These are phyloP conservation scores for Nitzschia sp. DNA, from an alignment of 108 stramenopile genomes.

Conservation along the genomic window DNA sequence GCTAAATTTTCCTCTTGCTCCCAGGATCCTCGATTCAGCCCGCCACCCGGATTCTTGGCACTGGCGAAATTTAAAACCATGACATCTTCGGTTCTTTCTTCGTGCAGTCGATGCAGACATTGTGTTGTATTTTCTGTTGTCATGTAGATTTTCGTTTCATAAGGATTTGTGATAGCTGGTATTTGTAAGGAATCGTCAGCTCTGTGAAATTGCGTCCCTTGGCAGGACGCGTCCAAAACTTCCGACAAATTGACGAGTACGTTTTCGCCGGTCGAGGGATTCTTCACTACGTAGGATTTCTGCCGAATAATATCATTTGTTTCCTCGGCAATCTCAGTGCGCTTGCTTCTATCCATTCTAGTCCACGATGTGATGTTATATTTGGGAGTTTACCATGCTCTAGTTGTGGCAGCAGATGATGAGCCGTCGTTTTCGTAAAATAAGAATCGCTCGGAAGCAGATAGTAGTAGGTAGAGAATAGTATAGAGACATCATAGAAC, in stretches of 20 bases:
- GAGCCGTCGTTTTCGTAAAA: no score
- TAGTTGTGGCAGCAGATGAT: no score
- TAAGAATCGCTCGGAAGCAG: no score
- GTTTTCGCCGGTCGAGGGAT: neutral
- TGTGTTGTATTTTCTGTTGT: conserved; percentile 7
- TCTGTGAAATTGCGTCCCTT: neutral
- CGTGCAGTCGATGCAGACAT: conserved; percentile 6
- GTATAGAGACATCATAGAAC: no score
- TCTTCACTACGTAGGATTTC: neutral
- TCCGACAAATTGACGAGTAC: neutral
- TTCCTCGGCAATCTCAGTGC: conserved; percentile 9
- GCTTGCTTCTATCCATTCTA: conserved; percentile 6
- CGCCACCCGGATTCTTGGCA: conserved; percentile 22
- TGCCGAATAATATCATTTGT: neutral
- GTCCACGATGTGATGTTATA: no score
- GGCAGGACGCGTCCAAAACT: neutral
- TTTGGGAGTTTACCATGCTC: no score
- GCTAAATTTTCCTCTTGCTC: conserved; percentile 29
- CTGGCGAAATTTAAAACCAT: conserved; percentile 20
- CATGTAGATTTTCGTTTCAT: conserved; percentile 5
- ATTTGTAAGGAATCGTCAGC: neutral
- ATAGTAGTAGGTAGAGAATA: no score
- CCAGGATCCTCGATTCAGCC: conserved; percentile 7
- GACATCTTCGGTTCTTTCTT: neutral
- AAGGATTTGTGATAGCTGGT: neutral